Evolutionary conservation across 345 rosid species (phyloP), one percentile per base, ranked within the genome.

Genomic region (Stellera chamaejasme): DNA sequence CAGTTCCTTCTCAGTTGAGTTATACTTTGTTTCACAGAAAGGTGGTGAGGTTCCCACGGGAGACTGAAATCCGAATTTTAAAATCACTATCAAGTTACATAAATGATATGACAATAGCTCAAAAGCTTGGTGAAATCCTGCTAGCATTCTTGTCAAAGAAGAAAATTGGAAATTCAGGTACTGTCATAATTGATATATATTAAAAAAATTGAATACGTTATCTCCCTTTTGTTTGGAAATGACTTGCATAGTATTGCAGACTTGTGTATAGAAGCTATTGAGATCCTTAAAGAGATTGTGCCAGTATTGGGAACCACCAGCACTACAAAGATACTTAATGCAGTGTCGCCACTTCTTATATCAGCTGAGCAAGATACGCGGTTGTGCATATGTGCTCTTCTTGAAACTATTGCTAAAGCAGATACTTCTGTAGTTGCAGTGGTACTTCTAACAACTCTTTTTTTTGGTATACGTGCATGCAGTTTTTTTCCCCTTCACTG

Each of bases 291-390:
- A 63, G 83, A 78, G 42, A 72, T 84, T 19, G 43, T 80, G 63
- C 80, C 89, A 16, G 54, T 69, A 14, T 61, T 76, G 52, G 86
- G 83, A 54, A 76, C 32, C 19, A 80, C 66, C 56, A 68, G 75
- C 58, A 73, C 76, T 52, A 59, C 53, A 27, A 73, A 76, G 52
- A 72, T 87, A 63, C 64, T 93, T 19, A 71, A 72, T 45, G 70
- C 70, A 36, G 66, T 84, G 55, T 79, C 82, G 54, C 88, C 91
- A 60, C 88, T 84, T 52, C 90, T 93, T 60, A 64, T 80, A 64
- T 80, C 75, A 32, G 87, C 70, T 28, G 87, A 77, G 41, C 56
- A 62, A 73, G 88, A 84, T 19, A 59, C 64, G 67, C 87, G 97
- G 50, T 74, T 74, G 60, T 73, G 66, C 57, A 70, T 93, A 39